A percentile compares a stretch with the other conserved stretches of the same genome.
These are phyloP conservation scores for Rubia yunnanensis DNA, from an alignment of 257 asterid species.

Conservation along the genomic window DNA sequence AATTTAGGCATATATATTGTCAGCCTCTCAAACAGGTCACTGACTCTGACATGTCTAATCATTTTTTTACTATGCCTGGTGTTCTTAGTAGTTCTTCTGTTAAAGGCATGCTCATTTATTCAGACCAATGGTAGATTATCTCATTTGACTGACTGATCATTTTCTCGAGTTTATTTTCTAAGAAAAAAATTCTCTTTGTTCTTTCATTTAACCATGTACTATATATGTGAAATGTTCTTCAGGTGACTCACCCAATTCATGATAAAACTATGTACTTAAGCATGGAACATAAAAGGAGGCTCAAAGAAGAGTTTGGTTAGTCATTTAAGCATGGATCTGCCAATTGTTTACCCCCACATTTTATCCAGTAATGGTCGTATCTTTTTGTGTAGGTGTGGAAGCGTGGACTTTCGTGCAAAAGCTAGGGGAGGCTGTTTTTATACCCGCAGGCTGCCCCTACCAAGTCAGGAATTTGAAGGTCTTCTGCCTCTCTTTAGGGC, in stretches of 20 bases:
- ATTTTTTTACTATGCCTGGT: not conserved
- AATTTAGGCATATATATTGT: slow-evolving; percentile 34
- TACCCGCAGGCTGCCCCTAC: slow-evolving; percentile 93
- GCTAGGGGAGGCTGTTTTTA: slow-evolving; percentile 78
- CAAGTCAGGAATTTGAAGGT: slow-evolving; percentile 92
- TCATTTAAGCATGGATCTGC: slow-evolving; percentile 3
- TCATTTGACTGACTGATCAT: not conserved
- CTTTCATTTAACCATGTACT: not conserved
- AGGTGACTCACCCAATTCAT: slow-evolving; percentile 85
- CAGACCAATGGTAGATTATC: not conserved
- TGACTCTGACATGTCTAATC: not conserved
- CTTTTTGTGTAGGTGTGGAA: slow-evolving; percentile 52
- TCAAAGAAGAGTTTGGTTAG: slow-evolving; percentile 81
- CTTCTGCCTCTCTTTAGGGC: not conserved
- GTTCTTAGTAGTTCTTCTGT: not conserved
- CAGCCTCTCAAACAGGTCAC: slow-evolving; percentile 51
- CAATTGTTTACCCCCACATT: not conserved
- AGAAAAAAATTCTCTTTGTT: too few species aligned
- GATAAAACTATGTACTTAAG: slow-evolving; percentile 81
- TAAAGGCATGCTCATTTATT: not conserved
- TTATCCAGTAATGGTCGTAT: slow-evolving; percentile 10
- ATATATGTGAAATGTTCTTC: slow-evolving; percentile 8
- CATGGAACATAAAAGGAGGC: slow-evolving; percentile 61
- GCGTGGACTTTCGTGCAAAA: slow-evolving; percentile 87
- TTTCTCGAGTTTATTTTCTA: not conserved